Conservation (phyloP, 495 filamentous ascomycete genomes). For the Tetracladium marchalianum region DNA sequence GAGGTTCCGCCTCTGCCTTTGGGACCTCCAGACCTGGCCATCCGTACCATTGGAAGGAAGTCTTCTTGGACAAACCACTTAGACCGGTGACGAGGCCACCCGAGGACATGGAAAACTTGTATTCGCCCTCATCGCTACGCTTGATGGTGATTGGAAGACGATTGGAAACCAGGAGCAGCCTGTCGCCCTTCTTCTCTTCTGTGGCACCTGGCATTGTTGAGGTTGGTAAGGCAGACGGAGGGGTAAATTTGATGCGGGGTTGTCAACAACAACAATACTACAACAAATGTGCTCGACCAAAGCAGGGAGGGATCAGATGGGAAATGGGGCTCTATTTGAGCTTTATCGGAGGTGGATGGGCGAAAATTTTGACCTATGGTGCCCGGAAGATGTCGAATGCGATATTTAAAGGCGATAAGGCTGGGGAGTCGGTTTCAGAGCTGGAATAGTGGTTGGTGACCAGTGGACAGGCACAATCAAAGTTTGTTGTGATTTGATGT, state of each 20-base stretch:
- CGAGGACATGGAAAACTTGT: constrained; percentile 89
- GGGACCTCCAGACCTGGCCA: constrained; percentile 89
- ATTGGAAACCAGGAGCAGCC: constrained; percentile 82
- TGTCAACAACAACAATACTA: not conserved
- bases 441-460: too few relatives aligned
- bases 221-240: not conserved
- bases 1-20: constrained; percentile 52
- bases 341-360: too few relatives aligned
- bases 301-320: too few relatives aligned
- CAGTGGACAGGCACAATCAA: too few relatives aligned
- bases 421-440: too few relatives aligned
- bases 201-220: constrained; percentile 15
- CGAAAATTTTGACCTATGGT: too few relatives aligned
- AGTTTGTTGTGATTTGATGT: too few relatives aligned
- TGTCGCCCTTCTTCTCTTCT: constrained; percentile 19
- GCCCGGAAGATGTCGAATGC: too few relatives aligned
- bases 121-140: constrained; percentile 69
- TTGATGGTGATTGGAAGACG: constrained; percentile 94
- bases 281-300: too few relatives aligned
- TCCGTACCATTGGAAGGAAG: constrained; percentile 94
- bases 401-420: too few relatives aligned
- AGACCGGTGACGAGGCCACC: constrained; percentile 88
- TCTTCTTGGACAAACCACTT: constrained; percentile 80
- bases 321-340: too few relatives aligned
- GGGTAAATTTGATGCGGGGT: not conserved